These are phyloP conservation scores for Globisporangium viniferum DNA, from an alignment of 352 stramenopile species.

Conservation along the genomic window DNA sequence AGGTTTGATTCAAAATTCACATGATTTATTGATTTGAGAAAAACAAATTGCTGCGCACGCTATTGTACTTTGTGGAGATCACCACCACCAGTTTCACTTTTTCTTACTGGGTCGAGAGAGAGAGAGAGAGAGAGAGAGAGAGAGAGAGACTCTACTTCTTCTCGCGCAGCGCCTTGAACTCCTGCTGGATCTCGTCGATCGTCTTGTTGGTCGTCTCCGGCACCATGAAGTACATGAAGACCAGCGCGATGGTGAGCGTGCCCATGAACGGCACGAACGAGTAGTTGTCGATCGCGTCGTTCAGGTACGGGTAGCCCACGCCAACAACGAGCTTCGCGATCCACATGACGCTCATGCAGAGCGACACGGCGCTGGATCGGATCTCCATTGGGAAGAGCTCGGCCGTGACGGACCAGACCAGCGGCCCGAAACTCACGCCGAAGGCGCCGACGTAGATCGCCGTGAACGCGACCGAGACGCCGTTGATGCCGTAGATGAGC, in stretches of 20 bases:
- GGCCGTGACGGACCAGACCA: slow-evolving; percentile 34
- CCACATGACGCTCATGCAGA: slow-evolving; percentile 42
- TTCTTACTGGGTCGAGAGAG: neutral
- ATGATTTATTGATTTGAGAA: too few species aligned
- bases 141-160: slow-evolving; percentile 2
- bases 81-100: neutral
- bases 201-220: slow-evolving; percentile 52
- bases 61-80: neutral
- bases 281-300: slow-evolving; percentile 29
- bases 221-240: slow-evolving; percentile 44
- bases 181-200: slow-evolving; percentile 48
- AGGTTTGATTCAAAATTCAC: too few species aligned
- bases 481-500: slow-evolving; percentile 31
- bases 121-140: neutral
- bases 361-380: slow-evolving; percentile 28
- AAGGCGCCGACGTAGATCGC: slow-evolving; percentile 44
- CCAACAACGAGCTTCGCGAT: slow-evolving; percentile 44
- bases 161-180: slow-evolving; percentile 27
- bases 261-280: slow-evolving; percentile 36
- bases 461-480: slow-evolving; percentile 44
- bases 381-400: slow-evolving; percentile 32
- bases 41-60: too few species aligned
- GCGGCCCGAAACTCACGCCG: slow-evolving; percentile 41
- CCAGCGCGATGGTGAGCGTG: slow-evolving; percentile 20
- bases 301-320: slow-evolving; percentile 39